phyloP scores from a whole-genome alignment of 2,329 filamentous ascomycete genomes.

The Aspergillus hortae region DNA sequence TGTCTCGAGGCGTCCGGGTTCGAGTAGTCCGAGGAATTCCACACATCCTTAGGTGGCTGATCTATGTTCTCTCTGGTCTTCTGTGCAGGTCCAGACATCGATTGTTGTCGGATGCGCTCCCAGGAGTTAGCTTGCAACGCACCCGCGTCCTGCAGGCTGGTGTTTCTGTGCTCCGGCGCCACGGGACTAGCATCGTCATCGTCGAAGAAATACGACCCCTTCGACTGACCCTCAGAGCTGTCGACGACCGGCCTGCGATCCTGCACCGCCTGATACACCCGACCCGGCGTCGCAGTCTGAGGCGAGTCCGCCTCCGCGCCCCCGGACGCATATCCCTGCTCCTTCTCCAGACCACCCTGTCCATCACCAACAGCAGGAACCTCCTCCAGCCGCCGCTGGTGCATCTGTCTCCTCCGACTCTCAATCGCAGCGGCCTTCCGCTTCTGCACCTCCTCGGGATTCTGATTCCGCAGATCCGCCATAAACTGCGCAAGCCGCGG shows the following conservation, averaged over 20 bases:
- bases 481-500: conserved; percentile 22
- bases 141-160: conserved; percentile 5
- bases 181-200: conserved; percentile 37
- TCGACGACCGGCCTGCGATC: neutral
- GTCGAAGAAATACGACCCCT: conserved; percentile 28
- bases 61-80: neutral
- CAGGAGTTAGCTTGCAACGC: conserved; percentile 29
- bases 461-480: conserved; percentile 14
- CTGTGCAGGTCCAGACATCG: conserved; percentile 4
- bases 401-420: neutral
- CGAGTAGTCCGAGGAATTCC: neutral
- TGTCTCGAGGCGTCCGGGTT: conserved; percentile 20
- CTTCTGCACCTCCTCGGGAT: conserved; percentile 19
- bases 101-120: conserved; percentile 36
- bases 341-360: neutral
- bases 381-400: neutral
- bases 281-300: neutral
- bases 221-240: conserved; percentile 6
- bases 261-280: neutral
- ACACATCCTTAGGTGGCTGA: conserved; percentile 1
- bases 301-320: neutral
- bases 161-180: conserved; percentile 28
- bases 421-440: conserved; percentile 14
- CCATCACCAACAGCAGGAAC: neutral
- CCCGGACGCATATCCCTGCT: neutral